Conservation (phyloP, 306 rosid species). For the Acacia acuminata region DNA sequence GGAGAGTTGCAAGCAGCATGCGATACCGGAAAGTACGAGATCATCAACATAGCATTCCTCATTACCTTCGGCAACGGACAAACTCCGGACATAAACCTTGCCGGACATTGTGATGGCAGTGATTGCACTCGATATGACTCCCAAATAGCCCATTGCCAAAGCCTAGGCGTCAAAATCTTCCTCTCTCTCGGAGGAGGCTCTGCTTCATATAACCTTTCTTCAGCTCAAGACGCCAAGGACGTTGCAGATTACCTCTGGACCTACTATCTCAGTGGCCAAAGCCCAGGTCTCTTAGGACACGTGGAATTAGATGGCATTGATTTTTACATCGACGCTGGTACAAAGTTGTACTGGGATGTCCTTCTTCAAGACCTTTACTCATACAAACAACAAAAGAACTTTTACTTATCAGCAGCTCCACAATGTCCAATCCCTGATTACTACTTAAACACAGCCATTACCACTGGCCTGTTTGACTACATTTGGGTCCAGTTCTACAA, state of each 20-base stretch:
- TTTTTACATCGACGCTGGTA: no score
- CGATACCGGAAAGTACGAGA: background rate
- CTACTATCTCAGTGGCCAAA: background rate
- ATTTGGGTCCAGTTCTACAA: slow-evolving; percentile 2
- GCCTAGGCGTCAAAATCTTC: no score
- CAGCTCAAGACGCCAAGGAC: background rate
- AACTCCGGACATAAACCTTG: background rate
- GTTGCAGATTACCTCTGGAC: slow-evolving; percentile 21
- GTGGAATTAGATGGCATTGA: no score
- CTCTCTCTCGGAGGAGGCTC: background rate
- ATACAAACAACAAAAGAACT: no score
- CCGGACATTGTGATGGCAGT: background rate
- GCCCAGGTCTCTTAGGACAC: background rate
- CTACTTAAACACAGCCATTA: background rate
- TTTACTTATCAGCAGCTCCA: background rate
- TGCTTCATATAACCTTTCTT: background rate
- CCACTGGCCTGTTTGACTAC: background rate
- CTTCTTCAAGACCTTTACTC: no score
- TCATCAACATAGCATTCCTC: background rate
- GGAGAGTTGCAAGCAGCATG: background rate
- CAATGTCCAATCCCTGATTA: background rate
- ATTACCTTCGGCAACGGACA: background rate
- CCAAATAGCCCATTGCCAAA: no score
- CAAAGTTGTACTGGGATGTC: no score
- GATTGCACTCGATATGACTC: no score